phyloP scores from a whole-genome alignment of 208 protist genomes.

The Crithidia sp. region DNA sequence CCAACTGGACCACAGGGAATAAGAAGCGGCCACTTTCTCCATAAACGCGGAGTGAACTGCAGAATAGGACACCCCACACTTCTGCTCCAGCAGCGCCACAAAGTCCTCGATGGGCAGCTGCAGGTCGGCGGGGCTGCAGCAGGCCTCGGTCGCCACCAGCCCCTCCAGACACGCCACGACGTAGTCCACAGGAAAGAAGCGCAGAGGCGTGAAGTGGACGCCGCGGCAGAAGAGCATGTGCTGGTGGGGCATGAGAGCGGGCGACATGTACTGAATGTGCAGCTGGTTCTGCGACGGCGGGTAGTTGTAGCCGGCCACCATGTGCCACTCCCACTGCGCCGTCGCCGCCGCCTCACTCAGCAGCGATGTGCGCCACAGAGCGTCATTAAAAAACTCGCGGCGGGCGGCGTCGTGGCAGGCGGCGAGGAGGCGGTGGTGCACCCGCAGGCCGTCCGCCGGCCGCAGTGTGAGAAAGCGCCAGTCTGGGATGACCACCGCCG shows the following conservation, averaged over 20 bases:
- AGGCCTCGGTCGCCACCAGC: slow-evolving; percentile 7
- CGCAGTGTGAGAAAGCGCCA: slow-evolving; percentile 57
- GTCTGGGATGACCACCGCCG: slow-evolving; percentile 52
- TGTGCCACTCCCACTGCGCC: slow-evolving; percentile 17
- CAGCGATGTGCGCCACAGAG: slow-evolving; percentile 19
- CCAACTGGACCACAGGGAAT: slow-evolving; percentile 49
- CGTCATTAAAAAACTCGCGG: slow-evolving; percentile 33
- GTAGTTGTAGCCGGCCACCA: slow-evolving; percentile 71
- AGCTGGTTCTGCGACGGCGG: slow-evolving; percentile 85
- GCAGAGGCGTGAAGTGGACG: slow-evolving; percentile 68
- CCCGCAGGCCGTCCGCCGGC: slow-evolving; percentile 35
- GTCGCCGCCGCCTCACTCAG: slow-evolving; percentile 4
- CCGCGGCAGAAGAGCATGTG: slow-evolving; percentile 61
- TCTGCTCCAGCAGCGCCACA: slow-evolving; percentile 23
- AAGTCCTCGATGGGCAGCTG: slow-evolving; percentile 41
- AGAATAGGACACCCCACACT: slow-evolving; percentile 55
- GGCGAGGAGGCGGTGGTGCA: slow-evolving; percentile 24
- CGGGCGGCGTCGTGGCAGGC: slow-evolving; percentile 31
- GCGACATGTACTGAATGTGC: slow-evolving; percentile 79
- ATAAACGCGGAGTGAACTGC: slow-evolving; percentile 39
- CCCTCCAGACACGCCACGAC: slow-evolving; percentile 39
- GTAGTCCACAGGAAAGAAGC: slow-evolving; percentile 76
- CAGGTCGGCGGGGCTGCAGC: slow-evolving; percentile 22
- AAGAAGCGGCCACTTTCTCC: slow-evolving; percentile 32
- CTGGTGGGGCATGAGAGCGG: slow-evolving; percentile 74